Conservation (phyloP, 495 filamentous ascomycete genomes). For the Delitschia confertaspora region DNA sequence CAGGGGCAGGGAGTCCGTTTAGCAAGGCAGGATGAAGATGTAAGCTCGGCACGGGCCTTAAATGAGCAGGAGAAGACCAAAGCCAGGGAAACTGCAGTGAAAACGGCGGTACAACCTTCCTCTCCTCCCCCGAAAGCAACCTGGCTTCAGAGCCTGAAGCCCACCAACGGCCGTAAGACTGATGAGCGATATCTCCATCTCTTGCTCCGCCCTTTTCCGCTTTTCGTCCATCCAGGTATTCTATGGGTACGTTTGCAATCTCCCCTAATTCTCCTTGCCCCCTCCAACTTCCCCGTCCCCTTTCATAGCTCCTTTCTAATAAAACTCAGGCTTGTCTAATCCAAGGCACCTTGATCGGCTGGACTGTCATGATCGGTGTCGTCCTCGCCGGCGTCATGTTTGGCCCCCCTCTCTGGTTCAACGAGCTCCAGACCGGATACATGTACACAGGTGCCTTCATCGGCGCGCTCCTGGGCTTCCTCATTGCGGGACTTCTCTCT, state of each 20-base stretch:
- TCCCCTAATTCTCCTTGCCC: slow-evolving; percentile 8
- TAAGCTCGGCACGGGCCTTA: background rate
- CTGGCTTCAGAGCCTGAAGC: slow-evolving; percentile 40
- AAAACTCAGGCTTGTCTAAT: slow-evolving; percentile 59
- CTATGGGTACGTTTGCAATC: slow-evolving; percentile 50
- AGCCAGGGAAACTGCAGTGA: too few relatives aligned
- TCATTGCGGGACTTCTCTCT: slow-evolving; percentile 60
- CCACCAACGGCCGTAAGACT: slow-evolving; percentile 77
- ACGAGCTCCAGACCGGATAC: slow-evolving; percentile 76
- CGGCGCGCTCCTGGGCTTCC: slow-evolving; percentile 69
- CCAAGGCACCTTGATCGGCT: slow-evolving; percentile 85
- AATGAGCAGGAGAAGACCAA: background rate
- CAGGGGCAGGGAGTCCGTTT: background rate
- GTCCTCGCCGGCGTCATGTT: slow-evolving; percentile 77
- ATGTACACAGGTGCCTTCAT: slow-evolving; percentile 82
- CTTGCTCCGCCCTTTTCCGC: slow-evolving; percentile 52
- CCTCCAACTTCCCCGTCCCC: background rate
- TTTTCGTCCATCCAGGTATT: slow-evolving; percentile 74
- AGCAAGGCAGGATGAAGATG: background rate
- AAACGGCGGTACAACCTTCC: background rate
- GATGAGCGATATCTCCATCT: slow-evolving; percentile 53
- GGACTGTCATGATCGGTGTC: slow-evolving; percentile 90
- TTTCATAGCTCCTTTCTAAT: too few relatives aligned
- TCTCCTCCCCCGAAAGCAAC: slow-evolving; percentile 6
- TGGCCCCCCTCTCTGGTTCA: slow-evolving; percentile 69